Base-by-base conservation (phyloP, 1,284 basidiomycete genomes). In the Boletus holoroseus region DNA sequence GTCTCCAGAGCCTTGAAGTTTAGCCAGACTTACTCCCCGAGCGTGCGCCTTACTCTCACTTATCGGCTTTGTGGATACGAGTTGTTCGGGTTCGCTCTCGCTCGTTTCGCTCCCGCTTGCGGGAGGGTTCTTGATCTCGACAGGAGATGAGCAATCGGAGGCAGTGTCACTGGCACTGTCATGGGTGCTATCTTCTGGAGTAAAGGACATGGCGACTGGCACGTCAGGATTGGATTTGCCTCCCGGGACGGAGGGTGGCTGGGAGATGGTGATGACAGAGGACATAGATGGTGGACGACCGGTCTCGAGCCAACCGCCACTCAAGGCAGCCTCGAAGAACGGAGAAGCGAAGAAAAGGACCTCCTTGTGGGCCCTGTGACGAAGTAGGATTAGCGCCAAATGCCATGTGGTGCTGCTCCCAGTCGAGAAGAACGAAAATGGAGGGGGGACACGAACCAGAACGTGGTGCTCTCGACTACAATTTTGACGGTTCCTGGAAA, bases 401-500 rank as follows among this genome's bases (percentile, higher is more conserved):
- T 18, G 7, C 15, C 51, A 43, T 28, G 49, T 28, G 15, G 31
- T 27, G 30, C 35, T 8, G 26, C 26, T 8, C 27, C 24, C 26
- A 27, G 41, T 11, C 16, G 22, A 28, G 30, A 15, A 26, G 15
- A 9, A 20, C n/a, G 27, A 13, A 37, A n/a, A 13, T 5, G 18
- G 16, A 15, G 22, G 28, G 20, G n/a, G n/a, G n/a, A n/a, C 11
- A 24, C 24, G 47, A 68, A 88, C 88, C 88, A 91, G 69, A 91
- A 91, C 3, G 85, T 88, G 37, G 86, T 89, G 51, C 75, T 79
- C 69, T 88, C 85, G 18, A 91, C 88, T n/a, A 89, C 75, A 47
- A 91, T 88, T 68, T 90, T 91, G 51, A 91, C 87, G 0, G 82
- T 87, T 6, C 88, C 88, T 0, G 88, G 86, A 58, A 88, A 83